phyloP scores from a whole-genome alignment of 805 yeast genomes.

The Lachancea quebecensis region DNA sequence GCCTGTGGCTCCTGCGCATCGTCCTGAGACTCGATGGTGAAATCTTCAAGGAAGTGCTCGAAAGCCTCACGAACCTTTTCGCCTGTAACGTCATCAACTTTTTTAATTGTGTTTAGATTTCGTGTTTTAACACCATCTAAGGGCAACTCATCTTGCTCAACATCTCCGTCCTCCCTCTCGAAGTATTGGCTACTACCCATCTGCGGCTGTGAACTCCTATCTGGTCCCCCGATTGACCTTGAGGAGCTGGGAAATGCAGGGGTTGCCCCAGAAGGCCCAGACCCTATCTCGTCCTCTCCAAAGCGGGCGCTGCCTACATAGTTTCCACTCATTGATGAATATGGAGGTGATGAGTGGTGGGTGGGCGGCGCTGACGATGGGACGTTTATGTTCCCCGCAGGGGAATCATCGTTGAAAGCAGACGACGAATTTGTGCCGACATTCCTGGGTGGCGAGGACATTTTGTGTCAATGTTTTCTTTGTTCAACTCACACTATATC shows the following conservation, averaged over 20 bases:
- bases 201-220: constrained; percentile 1
- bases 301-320: constrained; percentile 27
- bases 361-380: constrained; percentile 8
- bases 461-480: not conserved
- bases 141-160: constrained; percentile 17
- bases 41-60: constrained; percentile 74
- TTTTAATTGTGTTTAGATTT: constrained; percentile 64
- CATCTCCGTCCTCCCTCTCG: constrained; percentile 6
- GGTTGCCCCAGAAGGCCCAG: constrained; percentile 14
- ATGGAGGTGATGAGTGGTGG: constrained; percentile 22
- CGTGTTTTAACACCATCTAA: constrained; percentile 40
- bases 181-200: constrained; percentile 14
- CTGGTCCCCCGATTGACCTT: not conserved
- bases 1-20: constrained; percentile 32
- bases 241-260: constrained; percentile 15
- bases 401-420: constrained; percentile 1
- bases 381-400: constrained; percentile 1
- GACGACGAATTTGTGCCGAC: not conserved
- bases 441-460: constrained; percentile 7
- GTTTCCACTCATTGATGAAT: constrained; percentile 26
- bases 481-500: not conserved
- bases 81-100: constrained; percentile 85
- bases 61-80: constrained; percentile 90
- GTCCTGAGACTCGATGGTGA: constrained; percentile 35
- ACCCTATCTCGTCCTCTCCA: constrained; percentile 16